Evolutionary conservation across 441 rosid species (phyloP).

Genomic region (Hypseocharis bilobata): DNA sequence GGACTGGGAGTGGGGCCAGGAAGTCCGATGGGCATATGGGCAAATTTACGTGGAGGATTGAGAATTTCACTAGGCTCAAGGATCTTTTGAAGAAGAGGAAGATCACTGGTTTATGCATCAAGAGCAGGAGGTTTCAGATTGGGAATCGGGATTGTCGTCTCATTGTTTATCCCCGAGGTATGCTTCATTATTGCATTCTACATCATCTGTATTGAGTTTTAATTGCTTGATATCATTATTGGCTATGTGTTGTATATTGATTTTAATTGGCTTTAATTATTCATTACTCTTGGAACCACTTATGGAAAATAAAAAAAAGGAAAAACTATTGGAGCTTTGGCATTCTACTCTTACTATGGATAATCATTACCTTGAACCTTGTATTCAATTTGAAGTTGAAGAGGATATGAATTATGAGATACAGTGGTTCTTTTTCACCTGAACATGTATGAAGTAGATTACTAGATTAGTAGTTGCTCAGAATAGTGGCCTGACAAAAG

Average conservation of each 20-base stretch:
- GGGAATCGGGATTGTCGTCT: slow-evolving; percentile 97
- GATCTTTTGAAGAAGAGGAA: slow-evolving; percentile 94
- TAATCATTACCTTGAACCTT: no score
- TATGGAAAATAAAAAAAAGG: not conserved
- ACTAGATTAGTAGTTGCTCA: not conserved
- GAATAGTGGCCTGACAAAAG: not conserved
- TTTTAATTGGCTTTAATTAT: not conserved
- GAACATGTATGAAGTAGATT: not conserved
- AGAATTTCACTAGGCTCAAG: slow-evolving; percentile 82
- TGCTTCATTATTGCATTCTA: slow-evolving; percentile 19
- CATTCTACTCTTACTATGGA: no score
- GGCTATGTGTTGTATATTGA: not conserved
- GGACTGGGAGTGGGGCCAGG: slow-evolving; percentile 57
- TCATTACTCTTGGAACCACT: not conserved
- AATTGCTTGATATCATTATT: not conserved
- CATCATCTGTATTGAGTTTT: not conserved
- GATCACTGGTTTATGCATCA: slow-evolving; percentile 94
- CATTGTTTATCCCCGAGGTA: slow-evolving; percentile 98
- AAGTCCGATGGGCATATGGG: slow-evolving; percentile 92
- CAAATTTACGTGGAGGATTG: slow-evolving; percentile 83
- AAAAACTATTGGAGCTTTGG: not conserved
- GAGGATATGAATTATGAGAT: not conserved
- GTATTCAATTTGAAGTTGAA: not conserved
- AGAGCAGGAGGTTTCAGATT: slow-evolving; percentile 95
- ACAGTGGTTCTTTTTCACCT: not conserved